Base-by-base conservation (phyloP, 768 basidiomycete genomes). In the Mycena latifolia region DNA sequence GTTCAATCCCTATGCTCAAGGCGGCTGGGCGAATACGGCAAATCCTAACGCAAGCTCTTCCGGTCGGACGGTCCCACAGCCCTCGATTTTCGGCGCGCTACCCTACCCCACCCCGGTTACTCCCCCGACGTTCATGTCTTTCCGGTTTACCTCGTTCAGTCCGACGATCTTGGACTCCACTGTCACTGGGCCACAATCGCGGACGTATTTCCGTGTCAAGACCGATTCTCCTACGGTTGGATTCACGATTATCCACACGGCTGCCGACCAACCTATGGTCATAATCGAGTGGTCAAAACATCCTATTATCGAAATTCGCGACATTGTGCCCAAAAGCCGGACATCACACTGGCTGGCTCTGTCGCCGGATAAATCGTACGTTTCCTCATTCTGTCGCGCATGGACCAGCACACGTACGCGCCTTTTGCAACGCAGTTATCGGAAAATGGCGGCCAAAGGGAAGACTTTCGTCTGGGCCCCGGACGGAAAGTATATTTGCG, bases 111-210 rank as follows among this genome's bases (percentile, higher is more conserved):
- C 60, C 0, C 55, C 24, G 10, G n/a, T 29, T 17, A 46, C 69
- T 1, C 24, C 66, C 0, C 64, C 72, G 27, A 69, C 62, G 14
- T 67, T 80, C 63, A 69, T 83, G 61, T 78, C 81, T 8, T 81
- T 85, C 75, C 76, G 77, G 24, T 85, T 86, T 75, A 77, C 78
- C 46, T 73, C 77, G 18, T 75, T 80, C 24, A 79, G 75, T 50
- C 73, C 77, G 11, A 81, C 75, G n/a, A 72, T 86, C 15, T 72
- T 87, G 46, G 78, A 86, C 65, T 85, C 79, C 61, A 75, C 62
- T 33, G 78, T 87, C 43, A 55, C 80, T 39, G 84, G 84, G 0
- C 80, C 85, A 9, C 76, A 81, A 58, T 71, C 71, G 11, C 77
- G 77, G 61, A 74, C 77, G 14, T 79, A 76, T 48, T 85, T 83